phyloP scores from a whole-genome alignment of 2,329 filamentous ascomycete species.

The Ophiostoma himal-ulmi region DNA sequence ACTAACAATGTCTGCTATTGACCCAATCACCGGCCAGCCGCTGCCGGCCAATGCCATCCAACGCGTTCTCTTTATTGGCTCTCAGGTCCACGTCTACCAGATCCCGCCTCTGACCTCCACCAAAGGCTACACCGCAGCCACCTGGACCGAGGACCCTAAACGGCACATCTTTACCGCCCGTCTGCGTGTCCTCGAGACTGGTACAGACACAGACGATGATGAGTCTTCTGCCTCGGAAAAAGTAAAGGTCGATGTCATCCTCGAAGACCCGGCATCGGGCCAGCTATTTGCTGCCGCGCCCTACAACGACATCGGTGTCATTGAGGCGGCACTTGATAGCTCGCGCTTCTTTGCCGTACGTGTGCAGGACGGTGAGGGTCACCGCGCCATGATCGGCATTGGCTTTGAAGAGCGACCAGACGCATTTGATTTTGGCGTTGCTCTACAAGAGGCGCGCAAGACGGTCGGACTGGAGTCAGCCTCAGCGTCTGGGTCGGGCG shows the following conservation, averaged over 20 bases:
- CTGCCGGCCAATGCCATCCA: conserved; percentile 74
- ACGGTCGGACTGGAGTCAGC: conserved; percentile 52
- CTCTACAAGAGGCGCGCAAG: conserved; percentile 71
- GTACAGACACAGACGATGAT: conserved; percentile 39
- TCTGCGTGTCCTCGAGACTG: conserved; percentile 71
- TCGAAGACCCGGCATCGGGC: conserved; percentile 68
- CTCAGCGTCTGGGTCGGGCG: conserved; percentile 17
- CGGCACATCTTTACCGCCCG: conserved; percentile 82
- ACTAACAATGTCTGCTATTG: conserved; percentile 53
- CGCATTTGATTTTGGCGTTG: conserved; percentile 79
- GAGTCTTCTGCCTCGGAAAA: conserved; percentile 36
- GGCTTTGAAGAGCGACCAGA: conserved; percentile 83
- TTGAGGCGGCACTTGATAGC: conserved; percentile 74
- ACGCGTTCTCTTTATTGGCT: conserved; percentile 71
- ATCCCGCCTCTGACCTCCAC: conserved; percentile 74
- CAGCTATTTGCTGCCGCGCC: conserved; percentile 80
- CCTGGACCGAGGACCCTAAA: conserved; percentile 67
- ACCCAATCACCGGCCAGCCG: conserved; percentile 63
- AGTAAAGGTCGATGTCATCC: conserved; percentile 67
- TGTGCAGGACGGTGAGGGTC: conserved; percentile 67
- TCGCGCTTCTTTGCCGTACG: conserved; percentile 78
- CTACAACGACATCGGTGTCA: conserved; percentile 58
- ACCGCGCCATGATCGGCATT: conserved; percentile 74
- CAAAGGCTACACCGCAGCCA: conserved; percentile 69
- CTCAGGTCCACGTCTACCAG: conserved; percentile 75